These are phyloP conservation scores for Misopates orontium DNA, from an alignment of 257 asterid genomes.

Conservation along the genomic window DNA sequence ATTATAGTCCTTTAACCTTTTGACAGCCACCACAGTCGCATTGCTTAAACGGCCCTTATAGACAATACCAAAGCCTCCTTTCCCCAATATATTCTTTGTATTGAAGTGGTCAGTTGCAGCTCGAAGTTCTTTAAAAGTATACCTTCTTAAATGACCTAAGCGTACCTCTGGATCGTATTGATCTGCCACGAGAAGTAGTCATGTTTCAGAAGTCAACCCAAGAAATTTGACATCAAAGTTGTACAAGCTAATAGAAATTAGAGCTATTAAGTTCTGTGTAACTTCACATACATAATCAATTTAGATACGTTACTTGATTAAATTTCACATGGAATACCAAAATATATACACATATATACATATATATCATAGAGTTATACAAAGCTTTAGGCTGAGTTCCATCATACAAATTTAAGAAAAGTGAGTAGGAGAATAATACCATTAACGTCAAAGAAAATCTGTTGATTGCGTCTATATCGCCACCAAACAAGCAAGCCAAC, in stretches of 20 bases:
- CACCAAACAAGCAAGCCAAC: slow-evolving; percentile 71
- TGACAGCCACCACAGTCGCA: slow-evolving; percentile 89
- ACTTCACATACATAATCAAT: no score
- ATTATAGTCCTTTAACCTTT: slow-evolving; percentile 80
- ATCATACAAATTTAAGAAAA: neutral
- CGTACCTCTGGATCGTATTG: slow-evolving; percentile 91
- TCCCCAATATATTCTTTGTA: slow-evolving; percentile 79
- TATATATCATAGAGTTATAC: no score
- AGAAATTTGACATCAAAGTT: no score
- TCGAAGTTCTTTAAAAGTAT: slow-evolving; percentile 82
- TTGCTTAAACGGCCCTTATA: slow-evolving; percentile 73
- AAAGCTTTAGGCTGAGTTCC: no score
- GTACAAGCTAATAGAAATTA: no score
- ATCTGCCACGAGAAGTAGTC: slow-evolving; percentile 47
- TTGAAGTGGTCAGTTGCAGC: slow-evolving; percentile 82
- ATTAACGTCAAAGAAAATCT: slow-evolving; percentile 89
- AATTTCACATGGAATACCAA: no score
- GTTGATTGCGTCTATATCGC: slow-evolving; percentile 81
- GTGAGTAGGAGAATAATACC: slow-evolving; percentile 37
- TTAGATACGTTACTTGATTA: no score
- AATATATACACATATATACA: no score
- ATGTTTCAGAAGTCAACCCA: neutral
- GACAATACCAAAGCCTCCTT: slow-evolving; percentile 91
- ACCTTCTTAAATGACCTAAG: slow-evolving; percentile 80
- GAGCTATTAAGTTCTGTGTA: no score